A percentile compares a stretch with the other conserved stretches of the same genome.
These are phyloP conservation scores for Angophora floribunda DNA, from an alignment of 345 rosid genomes.

Conservation along the genomic window DNA sequence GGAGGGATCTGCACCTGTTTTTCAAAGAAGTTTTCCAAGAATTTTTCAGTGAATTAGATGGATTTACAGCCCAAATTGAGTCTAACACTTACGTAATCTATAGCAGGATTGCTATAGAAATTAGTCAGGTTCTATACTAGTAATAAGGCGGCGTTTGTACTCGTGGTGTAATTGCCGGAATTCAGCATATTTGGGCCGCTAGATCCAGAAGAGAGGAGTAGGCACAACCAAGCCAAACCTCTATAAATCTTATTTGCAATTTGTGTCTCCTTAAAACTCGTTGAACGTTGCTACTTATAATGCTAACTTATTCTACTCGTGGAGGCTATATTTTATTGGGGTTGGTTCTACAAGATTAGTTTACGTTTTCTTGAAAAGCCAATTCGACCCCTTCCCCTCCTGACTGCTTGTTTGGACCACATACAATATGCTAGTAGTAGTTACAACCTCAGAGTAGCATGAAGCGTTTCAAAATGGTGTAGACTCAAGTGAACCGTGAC, in stretches of 20 bases:
- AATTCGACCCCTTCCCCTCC: neutral
- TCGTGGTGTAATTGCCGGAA: neutral
- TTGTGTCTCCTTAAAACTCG: neutral
- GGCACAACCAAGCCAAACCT: neutral
- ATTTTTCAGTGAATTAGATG: neutral
- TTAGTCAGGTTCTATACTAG: neutral
- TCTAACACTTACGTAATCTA: neutral
- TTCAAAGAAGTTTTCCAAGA: neutral
- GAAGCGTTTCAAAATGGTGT: neutral
- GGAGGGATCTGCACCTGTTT: neutral
- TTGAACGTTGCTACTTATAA: neutral
- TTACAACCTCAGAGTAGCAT: neutral
- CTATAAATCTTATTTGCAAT: accelerated
- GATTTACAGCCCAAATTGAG: neutral
- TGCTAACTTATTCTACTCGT: neutral
- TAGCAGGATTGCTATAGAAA: neutral
- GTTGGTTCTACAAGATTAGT: neutral
- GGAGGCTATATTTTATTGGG: neutral
- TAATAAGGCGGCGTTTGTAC: neutral
- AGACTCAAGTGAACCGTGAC: neutral
- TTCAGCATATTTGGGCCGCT: neutral
- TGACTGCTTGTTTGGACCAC: neutral
- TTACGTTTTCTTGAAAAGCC: neutral
- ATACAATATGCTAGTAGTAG: neutral
- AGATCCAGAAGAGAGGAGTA: neutral